Base-by-base conservation (phyloP, 2,329 filamentous ascomycete species). In the Fusarium incarnatum region DNA sequence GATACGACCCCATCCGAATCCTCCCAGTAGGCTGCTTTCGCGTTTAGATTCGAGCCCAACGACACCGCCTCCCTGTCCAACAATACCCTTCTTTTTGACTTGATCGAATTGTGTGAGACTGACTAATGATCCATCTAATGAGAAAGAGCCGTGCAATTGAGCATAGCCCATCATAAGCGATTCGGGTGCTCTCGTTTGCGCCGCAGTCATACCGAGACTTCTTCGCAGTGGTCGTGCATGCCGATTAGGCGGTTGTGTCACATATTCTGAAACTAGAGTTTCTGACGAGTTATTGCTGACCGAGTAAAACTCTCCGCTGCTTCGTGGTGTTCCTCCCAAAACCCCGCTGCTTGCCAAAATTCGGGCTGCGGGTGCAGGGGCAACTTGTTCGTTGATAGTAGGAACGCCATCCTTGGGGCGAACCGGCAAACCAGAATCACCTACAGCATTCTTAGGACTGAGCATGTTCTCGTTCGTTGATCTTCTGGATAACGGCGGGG, bases 141-240 rank as follows among this genome's bases (percentile, higher is more conserved):
- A 94, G 74, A 99, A 99, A 0, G 93, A 94, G 6, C 96, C 96
- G 79, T 94, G 92, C 4, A 98, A 89, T 75, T 99, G 96, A 5
- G 93, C 95, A 80, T 97, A 99, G 1, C 94, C 96, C 96, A 99
- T 99, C 89, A 99, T 97, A 56, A 99, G 82, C 2, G 91, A 91
- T 78, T 98, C 94, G 1, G 93, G 89, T 41, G 84, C 78, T 73
- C 82, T 84, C 42, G 83, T 77, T 48, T 82, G 81, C 67, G 82
- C 81, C 62, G 79, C 79, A 64, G 79, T 75, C 57, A 85, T 75
- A 54, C 79, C 82, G 28, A 86, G 85, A 64, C 80, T 81, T 52
- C 83, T 81, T 60, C 86, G 82, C 16, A 84, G 75, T 28, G 85
- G 82, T 27, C 82, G 78, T 45, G 72, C 77, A 15, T 79, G 76